Percentiles rank a stretch among this genome's conserved stretches.
phyloP scores from a whole-genome alignment of 306 rosid species.

The Sesbania bispinosa region DNA sequence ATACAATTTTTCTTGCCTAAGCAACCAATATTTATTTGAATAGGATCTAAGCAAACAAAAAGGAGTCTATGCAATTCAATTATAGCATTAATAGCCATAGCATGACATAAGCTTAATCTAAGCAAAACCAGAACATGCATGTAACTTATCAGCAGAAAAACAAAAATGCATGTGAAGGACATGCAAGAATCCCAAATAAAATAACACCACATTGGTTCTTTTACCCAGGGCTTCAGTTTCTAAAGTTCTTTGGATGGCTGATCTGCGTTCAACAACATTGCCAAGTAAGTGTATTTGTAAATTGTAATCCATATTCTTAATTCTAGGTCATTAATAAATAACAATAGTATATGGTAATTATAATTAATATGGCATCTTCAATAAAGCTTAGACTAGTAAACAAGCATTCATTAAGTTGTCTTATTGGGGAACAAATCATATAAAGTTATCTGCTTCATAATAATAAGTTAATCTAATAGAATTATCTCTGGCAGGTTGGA shows the following conservation, averaged over 20 bases:
- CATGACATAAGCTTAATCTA: too few species aligned
- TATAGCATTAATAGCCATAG: too few species aligned
- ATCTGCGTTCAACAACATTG: slow-evolving; percentile 69
- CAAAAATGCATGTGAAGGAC: too few species aligned
- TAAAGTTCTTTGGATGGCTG: too few species aligned
- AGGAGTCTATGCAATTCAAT: too few species aligned
- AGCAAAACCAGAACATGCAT: too few species aligned
- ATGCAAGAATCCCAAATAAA: too few species aligned
- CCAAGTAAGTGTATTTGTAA: slow-evolving; percentile 57
- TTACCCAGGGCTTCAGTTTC: too few species aligned
- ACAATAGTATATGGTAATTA: not conserved
- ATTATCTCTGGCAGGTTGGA: slow-evolving; percentile 60
- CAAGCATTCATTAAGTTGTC: not conserved
- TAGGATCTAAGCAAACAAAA: too few species aligned
- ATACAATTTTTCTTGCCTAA: too few species aligned
- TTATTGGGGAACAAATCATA: not conserved
- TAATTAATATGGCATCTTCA: not conserved
- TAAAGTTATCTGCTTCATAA: not conserved
- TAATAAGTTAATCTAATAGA: not conserved
- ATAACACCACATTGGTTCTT: slow-evolving; percentile 64
- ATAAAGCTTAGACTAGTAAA: not conserved
- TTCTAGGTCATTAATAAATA: not conserved
- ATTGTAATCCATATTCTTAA: not conserved
- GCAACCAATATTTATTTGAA: too few species aligned
- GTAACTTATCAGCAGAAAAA: too few species aligned